Evolutionary conservation across 2,329 filamentous ascomycete genomes (phyloP).

Genomic region (Geosmithia putterillii): DNA sequence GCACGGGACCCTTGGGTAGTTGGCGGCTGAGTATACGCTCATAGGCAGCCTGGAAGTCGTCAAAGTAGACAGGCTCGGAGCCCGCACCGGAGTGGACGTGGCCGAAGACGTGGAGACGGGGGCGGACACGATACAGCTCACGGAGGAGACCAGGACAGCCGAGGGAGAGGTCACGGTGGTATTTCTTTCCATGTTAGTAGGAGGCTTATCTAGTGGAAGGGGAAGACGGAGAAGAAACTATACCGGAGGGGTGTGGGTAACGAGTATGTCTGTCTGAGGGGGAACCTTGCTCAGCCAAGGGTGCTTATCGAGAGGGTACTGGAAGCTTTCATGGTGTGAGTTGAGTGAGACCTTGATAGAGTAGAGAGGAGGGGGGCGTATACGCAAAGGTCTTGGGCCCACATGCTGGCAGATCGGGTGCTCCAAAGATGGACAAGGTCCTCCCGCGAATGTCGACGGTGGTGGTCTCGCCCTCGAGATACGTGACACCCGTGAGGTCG

Average conservation of each 20-base stretch:
- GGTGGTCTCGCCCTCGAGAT: slow-evolving; percentile 59
- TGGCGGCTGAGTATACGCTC: slow-evolving; percentile 45
- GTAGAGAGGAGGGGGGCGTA: slow-evolving; percentile 4
- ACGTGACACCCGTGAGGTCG: slow-evolving; percentile 57
- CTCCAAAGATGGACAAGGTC: slow-evolving; percentile 57
- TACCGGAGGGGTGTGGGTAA: slow-evolving; percentile 71
- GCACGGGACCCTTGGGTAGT: slow-evolving; percentile 21
- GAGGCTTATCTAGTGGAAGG: neutral
- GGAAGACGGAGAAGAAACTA: slow-evolving; percentile 5
- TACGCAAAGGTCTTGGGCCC: slow-evolving; percentile 57
- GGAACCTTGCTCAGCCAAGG: slow-evolving; percentile 66
- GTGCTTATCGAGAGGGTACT: slow-evolving; percentile 53
- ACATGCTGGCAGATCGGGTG: slow-evolving; percentile 66
- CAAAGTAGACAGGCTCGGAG: slow-evolving; percentile 58
- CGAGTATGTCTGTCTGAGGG: slow-evolving; percentile 58
- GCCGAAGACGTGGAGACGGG: slow-evolving; percentile 70
- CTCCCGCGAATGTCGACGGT: slow-evolving; percentile 49
- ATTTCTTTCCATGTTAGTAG: slow-evolving; percentile 26
- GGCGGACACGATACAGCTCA: slow-evolving; percentile 64
- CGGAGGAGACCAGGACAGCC: slow-evolving; percentile 60
- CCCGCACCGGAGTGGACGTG: slow-evolving; percentile 73
- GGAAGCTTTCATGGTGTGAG: slow-evolving; percentile 38
- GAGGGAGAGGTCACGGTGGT: slow-evolving; percentile 56
- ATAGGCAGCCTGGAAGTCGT: slow-evolving; percentile 58
- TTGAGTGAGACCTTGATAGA: neutral